Evolutionary conservation across 164 flowering plant species (phyloP).

Genomic region (Magnolia sinica): DNA sequence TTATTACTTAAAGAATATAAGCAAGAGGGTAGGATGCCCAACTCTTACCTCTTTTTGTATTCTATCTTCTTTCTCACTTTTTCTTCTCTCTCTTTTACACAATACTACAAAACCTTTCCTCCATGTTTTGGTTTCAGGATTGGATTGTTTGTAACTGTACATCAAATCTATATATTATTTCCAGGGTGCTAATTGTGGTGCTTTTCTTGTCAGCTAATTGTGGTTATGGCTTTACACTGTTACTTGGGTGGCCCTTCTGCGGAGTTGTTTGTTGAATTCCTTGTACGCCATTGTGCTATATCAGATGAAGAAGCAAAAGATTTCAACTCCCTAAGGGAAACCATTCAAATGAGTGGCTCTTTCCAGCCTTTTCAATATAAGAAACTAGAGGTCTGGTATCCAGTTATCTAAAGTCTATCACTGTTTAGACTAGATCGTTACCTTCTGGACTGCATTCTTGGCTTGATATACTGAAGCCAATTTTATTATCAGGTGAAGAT

Average conservation of each 20-base stretch:
- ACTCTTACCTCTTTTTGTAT: no score
- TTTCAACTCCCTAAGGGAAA: slow-evolving; percentile 43
- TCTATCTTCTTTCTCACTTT: no score
- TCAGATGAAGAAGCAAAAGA: slow-evolving; percentile 45
- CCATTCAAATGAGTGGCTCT: slow-evolving; percentile 20
- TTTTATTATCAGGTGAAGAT: slow-evolving; percentile 51
- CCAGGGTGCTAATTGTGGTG: slow-evolving; percentile 5
- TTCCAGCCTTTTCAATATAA: slow-evolving; percentile 29
- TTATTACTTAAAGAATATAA: no score
- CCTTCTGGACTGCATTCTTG: neutral
- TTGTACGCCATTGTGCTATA: slow-evolving; percentile 79
- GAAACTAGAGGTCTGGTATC: slow-evolving; percentile 43
- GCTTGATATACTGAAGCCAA: slow-evolving; percentile 3
- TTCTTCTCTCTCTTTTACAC: no score
- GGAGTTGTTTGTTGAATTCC: slow-evolving; percentile 86
- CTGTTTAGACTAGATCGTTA: neutral
- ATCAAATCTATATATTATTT: neutral
- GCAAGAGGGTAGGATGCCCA: no score
- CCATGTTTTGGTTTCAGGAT: neutral
- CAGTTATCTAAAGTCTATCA: neutral
- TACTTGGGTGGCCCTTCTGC: slow-evolving; percentile 86
- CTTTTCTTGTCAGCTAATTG: slow-evolving; percentile 66
- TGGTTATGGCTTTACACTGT: slow-evolving; percentile 99
- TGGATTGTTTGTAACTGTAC: neutral
- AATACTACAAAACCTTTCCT: no score